Percentiles rank a stretch among this genome's conserved stretches.
phyloP scores from a whole-genome alignment of 371 early-diverging fungal genomes.

The Gilbertella persicaria region DNA sequence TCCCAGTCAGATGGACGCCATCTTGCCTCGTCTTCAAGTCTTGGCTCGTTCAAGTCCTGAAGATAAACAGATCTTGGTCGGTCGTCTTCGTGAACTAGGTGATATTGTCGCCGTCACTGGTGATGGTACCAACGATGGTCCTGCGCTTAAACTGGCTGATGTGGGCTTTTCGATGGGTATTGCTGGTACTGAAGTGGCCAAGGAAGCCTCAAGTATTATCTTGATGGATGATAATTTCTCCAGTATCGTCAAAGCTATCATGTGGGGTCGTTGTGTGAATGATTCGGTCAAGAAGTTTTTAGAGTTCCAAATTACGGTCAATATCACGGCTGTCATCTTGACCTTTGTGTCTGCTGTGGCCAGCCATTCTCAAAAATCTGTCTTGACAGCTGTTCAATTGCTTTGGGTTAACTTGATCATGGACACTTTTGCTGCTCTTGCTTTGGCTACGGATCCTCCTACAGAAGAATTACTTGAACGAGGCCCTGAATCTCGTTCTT shows the following conservation, averaged over 20 bases:
- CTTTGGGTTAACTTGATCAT: slow-evolving; percentile 79
- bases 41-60: slow-evolving; percentile 72
- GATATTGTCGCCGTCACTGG: slow-evolving; percentile 81
- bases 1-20: slow-evolving; percentile 54
- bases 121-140: slow-evolving; percentile 75
- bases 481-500: slow-evolving; percentile 57
- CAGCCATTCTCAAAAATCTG: slow-evolving; percentile 37
- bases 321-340: slow-evolving; percentile 65
- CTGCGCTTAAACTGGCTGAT: slow-evolving; percentile 74
- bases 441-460: slow-evolving; percentile 72
- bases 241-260: slow-evolving; percentile 70
- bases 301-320: slow-evolving; percentile 78
- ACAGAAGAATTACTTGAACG: slow-evolving; percentile 59
- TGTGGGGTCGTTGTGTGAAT: slow-evolving; percentile 77
- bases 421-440: slow-evolving; percentile 75
- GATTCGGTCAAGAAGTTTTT: slow-evolving; percentile 75
- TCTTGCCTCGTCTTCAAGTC: slow-evolving; percentile 67
- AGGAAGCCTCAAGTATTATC: slow-evolving; percentile 75
- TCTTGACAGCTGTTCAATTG: slow-evolving; percentile 68
- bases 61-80: slow-evolving; percentile 70
- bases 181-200: slow-evolving; percentile 77
- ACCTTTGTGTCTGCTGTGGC: slow-evolving; percentile 63
- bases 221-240: slow-evolving; percentile 78
- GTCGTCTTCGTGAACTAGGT: slow-evolving; percentile 58
- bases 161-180: slow-evolving; percentile 82